phyloP scores from a whole-genome alignment of 2,329 filamentous ascomycete species.

The Paramyrothecium sp. region DNA sequence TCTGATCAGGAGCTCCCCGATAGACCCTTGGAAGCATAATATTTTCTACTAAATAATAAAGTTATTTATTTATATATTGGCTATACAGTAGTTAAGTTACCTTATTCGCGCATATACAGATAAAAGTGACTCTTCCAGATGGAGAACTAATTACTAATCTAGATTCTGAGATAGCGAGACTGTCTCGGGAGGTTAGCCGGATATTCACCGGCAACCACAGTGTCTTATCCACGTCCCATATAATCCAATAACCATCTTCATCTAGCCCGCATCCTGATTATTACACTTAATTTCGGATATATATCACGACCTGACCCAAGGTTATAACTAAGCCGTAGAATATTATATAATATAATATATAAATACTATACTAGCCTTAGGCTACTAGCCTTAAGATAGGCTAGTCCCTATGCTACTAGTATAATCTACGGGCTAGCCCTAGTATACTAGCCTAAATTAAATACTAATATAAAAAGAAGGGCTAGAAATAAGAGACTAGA shows the following conservation, averaged over 20 bases:
- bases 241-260: constrained; percentile 1
- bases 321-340: too few species aligned
- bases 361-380: too few species aligned
- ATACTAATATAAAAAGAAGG: too few species aligned
- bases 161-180: not conserved
- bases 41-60: not conserved
- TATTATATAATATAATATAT: too few species aligned
- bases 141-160: not conserved
- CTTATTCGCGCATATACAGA: constrained; percentile 1
- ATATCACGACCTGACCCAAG: too few species aligned
- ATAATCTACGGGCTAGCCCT: too few species aligned
- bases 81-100: not conserved
- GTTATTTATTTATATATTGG: not conserved
- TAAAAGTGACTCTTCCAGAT: constrained; percentile 1
- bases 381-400: too few species aligned
- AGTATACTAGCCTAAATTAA: too few species aligned
- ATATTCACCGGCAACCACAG: not conserved
- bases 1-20: not conserved
- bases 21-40: not conserved
- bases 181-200: not conserved
- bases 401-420: too few species aligned
- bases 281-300: too few species aligned
- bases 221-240: not conserved
- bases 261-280: not conserved
- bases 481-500: too few species aligned